phyloP scores from a whole-genome alignment of 2,329 filamentous ascomycete genomes.

The Aspergillus jensenii region DNA sequence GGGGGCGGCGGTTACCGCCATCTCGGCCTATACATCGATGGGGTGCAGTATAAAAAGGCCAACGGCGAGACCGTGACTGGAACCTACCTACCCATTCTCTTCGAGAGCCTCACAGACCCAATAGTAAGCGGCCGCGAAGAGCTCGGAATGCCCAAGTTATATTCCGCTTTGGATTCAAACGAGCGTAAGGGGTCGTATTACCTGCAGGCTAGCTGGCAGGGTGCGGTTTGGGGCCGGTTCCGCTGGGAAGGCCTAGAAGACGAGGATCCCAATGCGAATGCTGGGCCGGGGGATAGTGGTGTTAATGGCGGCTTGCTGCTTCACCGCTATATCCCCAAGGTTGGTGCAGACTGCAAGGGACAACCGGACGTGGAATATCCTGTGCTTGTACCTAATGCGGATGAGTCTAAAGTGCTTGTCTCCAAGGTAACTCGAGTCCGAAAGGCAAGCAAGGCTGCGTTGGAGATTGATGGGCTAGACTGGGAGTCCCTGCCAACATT shows the following conservation, averaged over 20 bases:
- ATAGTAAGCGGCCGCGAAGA: conserved; percentile 62
- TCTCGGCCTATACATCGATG: conserved; percentile 63
- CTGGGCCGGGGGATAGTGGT: conserved; percentile 19
- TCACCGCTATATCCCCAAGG: conserved; percentile 59
- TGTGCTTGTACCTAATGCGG: conserved; percentile 36
- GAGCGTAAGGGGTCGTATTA: conserved; percentile 37
- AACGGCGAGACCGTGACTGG: conserved; percentile 51
- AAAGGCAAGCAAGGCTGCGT: conserved; percentile 39
- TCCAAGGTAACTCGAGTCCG: conserved; percentile 24
- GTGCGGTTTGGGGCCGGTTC: conserved; percentile 43
- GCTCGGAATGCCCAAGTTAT: conserved; percentile 62
- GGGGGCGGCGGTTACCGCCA: conserved; percentile 60
- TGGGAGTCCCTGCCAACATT: conserved; percentile 60
- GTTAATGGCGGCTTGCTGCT: conserved; percentile 53
- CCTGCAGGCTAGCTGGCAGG: conserved; percentile 45
- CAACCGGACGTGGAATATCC: conserved; percentile 57
- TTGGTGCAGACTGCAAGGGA: conserved; percentile 49
- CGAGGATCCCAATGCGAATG: conserved; percentile 21
- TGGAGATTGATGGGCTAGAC: conserved; percentile 52
- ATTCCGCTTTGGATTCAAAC: conserved; percentile 50
- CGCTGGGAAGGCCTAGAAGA: conserved; percentile 35
- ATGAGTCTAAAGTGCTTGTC: conserved; percentile 33
- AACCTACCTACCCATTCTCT: conserved; percentile 57
- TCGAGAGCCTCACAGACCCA: conserved; percentile 60
- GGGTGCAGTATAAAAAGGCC: conserved; percentile 55